Evolutionary conservation across 805 yeast genomes (phyloP).

Genomic region (Zygoascus tannicola): DNA sequence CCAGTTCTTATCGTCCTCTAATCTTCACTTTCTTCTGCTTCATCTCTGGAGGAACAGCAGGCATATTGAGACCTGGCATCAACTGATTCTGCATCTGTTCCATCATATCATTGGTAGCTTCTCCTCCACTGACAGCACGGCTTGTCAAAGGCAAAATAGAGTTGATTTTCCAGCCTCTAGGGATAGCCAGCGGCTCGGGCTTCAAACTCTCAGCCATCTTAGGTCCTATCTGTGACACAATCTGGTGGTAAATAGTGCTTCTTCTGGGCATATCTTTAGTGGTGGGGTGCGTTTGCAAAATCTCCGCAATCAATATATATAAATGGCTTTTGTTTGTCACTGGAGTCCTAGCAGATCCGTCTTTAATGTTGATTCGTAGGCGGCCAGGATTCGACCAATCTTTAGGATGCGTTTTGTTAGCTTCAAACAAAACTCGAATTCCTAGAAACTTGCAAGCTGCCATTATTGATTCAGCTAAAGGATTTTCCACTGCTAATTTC

Average conservation of each 20-base stretch:
- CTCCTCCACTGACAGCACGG: constrained; percentile 70
- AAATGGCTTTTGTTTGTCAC: constrained; percentile 55
- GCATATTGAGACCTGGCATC: constrained; percentile 23
- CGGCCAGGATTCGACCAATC: constrained; percentile 98
- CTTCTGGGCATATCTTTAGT: constrained; percentile 53
- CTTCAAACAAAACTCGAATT: constrained; percentile 30
- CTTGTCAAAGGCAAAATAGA: constrained; percentile 83
- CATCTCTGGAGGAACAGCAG: constrained; percentile 13
- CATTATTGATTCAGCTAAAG: constrained; percentile 71
- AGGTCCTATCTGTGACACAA: constrained; percentile 13
- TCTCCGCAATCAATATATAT: constrained; percentile 49
- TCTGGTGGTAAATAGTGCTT: constrained; percentile 25
- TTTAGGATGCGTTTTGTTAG: constrained; percentile 87
- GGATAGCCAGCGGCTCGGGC: constrained; percentile 50
- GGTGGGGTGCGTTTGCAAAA: constrained; percentile 60
- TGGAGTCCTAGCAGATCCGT: constrained; percentile 33
- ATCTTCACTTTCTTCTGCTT: constrained; percentile 21
- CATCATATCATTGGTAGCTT: constrained; percentile 49
- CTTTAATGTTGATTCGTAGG: constrained; percentile 63
- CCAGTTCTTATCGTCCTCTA: constrained; percentile 3
- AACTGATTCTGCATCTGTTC: constrained; percentile 20
- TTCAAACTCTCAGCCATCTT: constrained; percentile 3
- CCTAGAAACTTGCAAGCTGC: constrained; percentile 50
- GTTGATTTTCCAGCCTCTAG: constrained; percentile 82
- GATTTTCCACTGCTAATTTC: constrained; percentile 70